These are phyloP conservation scores for Ophiocordyceps robertsii DNA, from an alignment of 2,329 filamentous ascomycete genomes.

Conservation along the genomic window DNA sequence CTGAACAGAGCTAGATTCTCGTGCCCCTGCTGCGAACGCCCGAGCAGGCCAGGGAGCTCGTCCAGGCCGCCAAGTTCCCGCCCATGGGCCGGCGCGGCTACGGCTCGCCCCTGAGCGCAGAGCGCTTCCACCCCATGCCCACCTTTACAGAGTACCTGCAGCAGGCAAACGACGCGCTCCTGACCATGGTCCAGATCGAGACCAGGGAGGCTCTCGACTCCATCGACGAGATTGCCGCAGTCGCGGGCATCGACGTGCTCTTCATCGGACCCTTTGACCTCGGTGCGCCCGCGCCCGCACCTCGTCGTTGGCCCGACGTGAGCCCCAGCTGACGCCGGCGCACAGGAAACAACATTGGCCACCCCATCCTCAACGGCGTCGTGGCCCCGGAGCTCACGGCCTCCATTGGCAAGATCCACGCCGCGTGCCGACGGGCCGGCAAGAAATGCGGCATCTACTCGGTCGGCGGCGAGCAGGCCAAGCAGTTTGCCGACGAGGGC, in stretches of 20 bases:
- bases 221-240: slow-evolving; percentile 47
- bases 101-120: slow-evolving; percentile 32
- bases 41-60: slow-evolving; percentile 29
- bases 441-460: slow-evolving; percentile 54
- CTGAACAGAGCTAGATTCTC: slow-evolving; percentile 20
- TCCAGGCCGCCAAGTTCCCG: slow-evolving; percentile 36
- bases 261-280: slow-evolving; percentile 56
- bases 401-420: slow-evolving; percentile 44
- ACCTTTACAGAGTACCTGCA: slow-evolving; percentile 34
- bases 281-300: slow-evolving; percentile 17
- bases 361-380: slow-evolving; percentile 46
- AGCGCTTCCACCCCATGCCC: slow-evolving; percentile 28
- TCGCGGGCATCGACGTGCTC: slow-evolving; percentile 47
- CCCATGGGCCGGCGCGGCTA: slow-evolving; percentile 34
- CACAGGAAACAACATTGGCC: slow-evolving; percentile 43
- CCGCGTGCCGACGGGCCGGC: slow-evolving; percentile 44
- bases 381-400: slow-evolving; percentile 44
- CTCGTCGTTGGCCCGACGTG: not conserved
- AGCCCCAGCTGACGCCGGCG: not conserved
- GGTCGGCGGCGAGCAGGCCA: slow-evolving; percentile 40
- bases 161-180: slow-evolving; percentile 34
- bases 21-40: slow-evolving; percentile 30
- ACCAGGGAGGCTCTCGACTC: slow-evolving; percentile 46
- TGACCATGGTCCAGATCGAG: slow-evolving; percentile 58
- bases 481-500: slow-evolving; percentile 37